phyloP scores from a whole-genome alignment of 352 stramenopile species.

The Pilasporangium apinafurcum region DNA sequence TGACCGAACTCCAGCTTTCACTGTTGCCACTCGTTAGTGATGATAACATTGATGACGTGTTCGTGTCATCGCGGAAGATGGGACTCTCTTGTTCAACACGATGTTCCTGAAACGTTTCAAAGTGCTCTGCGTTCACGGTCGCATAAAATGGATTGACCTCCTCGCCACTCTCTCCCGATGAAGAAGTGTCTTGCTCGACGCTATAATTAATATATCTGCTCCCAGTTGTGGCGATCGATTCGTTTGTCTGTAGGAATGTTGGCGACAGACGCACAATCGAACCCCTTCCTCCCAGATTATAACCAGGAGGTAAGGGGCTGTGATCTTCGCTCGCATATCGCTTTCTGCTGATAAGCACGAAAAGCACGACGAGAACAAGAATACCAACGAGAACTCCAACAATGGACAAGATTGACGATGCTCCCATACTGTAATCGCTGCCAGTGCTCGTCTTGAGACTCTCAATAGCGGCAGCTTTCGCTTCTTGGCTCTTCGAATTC shows the following conservation, averaged over 20 bases:
- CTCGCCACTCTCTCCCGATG: conserved; percentile 11
- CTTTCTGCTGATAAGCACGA: conserved; percentile 54
- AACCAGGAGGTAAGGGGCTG: conserved; percentile 28
- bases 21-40: conserved; percentile 47
- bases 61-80: conserved; percentile 1
- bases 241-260: conserved; percentile 42
- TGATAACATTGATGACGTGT: conserved; percentile 23
- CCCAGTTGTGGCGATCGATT: conserved; percentile 19
- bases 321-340: conserved; percentile 54
- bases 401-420: conserved; percentile 64
- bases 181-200: conserved; percentile 9
- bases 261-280: conserved; percentile 45
- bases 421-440: conserved; percentile 46
- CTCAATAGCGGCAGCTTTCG: conserved; percentile 9
- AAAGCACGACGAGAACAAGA: conserved; percentile 40
- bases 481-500: conserved; percentile 3
- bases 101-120: conserved; percentile 9
- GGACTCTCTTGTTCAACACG: conserved; percentile 8
- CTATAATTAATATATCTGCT: conserved; percentile 4
- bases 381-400: conserved; percentile 65
- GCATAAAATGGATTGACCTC: conserved; percentile 8
- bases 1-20: conserved; percentile 68
- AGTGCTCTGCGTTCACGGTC: conserved; percentile 6
- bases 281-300: conserved; percentile 29
- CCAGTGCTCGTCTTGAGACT: conserved; percentile 37